These are phyloP conservation scores for Nothophytophthora sp. DNA, from an alignment of 352 stramenopile species.

Conservation along the genomic window DNA sequence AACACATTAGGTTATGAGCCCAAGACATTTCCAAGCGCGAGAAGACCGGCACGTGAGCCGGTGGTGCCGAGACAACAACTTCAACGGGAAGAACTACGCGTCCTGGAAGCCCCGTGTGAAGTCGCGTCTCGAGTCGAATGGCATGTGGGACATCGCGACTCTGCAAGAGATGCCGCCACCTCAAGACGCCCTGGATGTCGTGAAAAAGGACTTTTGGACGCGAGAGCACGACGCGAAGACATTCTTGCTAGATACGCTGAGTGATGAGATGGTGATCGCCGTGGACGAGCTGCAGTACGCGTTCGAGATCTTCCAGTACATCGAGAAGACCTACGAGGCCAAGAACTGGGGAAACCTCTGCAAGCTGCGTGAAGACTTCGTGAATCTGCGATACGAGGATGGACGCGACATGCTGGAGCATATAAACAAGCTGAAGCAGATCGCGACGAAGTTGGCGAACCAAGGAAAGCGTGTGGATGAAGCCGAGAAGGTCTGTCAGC, in stretches of 20 bases:
- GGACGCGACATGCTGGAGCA: conserved; percentile 4
- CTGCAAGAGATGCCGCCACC: not conserved
- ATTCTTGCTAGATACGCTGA: conserved; percentile 9
- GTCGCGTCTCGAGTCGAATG: not conserved
- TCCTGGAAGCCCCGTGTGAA: conserved; percentile 5
- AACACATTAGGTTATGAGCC: too few species aligned
- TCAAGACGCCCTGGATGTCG: not conserved
- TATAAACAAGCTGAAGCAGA: not conserved
- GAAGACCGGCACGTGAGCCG: too few species aligned
- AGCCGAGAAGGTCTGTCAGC: conserved; percentile 3
- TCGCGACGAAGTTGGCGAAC: not conserved
- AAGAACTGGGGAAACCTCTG: conserved; percentile 10
- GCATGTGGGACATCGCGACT: conserved; percentile 7
- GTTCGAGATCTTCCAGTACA: conserved; percentile 8
- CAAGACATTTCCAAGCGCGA: too few species aligned
- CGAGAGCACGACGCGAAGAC: conserved; percentile 4
- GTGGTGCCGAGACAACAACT: conserved; percentile 3
- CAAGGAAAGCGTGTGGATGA: conserved; percentile 5
- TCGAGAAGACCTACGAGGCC: conserved; percentile 10
- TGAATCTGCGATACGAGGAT: conserved; percentile 3
- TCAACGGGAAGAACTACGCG: conserved; percentile 10
- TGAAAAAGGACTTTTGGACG: conserved; percentile 4
- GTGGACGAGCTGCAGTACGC: conserved; percentile 6
- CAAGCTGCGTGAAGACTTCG: conserved; percentile 4
- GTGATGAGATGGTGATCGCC: conserved; percentile 4